These are phyloP conservation scores for Baorangia bicolor DNA, from an alignment of 768 basidiomycete species.

Conservation along the genomic window DNA sequence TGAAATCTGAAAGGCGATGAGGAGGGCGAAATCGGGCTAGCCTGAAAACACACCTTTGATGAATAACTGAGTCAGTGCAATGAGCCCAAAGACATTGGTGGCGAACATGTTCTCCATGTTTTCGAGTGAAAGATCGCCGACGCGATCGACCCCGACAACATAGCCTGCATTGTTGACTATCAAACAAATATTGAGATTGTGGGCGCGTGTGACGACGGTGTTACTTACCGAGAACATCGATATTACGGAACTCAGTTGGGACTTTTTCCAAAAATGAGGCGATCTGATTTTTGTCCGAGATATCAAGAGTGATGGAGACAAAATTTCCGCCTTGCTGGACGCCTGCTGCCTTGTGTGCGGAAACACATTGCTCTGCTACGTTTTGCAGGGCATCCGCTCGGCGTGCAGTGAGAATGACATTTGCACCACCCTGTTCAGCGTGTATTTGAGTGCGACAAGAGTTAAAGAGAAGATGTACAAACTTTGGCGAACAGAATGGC, in stretches of 20 bases:
- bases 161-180: constrained; percentile 82
- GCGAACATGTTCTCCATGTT: constrained; percentile 85
- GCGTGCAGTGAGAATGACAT: constrained; percentile 82
- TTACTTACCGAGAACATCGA: constrained; percentile 79
- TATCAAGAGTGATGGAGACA: constrained; percentile 69
- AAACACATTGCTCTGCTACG: constrained; percentile 65
- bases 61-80: constrained; percentile 76
- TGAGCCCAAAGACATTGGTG: constrained; percentile 82
- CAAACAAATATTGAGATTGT: not conserved
- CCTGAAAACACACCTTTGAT: constrained; percentile 44
- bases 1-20: constrained; percentile 58
- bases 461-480: not conserved
- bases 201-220: not conserved
- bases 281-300: constrained; percentile 74
- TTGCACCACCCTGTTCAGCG: constrained; percentile 68
- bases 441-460: not conserved
- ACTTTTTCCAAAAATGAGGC: constrained; percentile 69
- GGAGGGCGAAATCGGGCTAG: not conserved
- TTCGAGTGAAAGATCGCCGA: constrained; percentile 74
- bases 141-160: constrained; percentile 82
- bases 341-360: constrained; percentile 72
- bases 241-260: constrained; percentile 62
- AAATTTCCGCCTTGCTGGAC: constrained; percentile 78
- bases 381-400: constrained; percentile 67
- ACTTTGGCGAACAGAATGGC: constrained; percentile 90